These are phyloP conservation scores for Cystofilobasidium macerans DNA, from an alignment of 768 basidiomycete genomes.

Conservation along the genomic window DNA sequence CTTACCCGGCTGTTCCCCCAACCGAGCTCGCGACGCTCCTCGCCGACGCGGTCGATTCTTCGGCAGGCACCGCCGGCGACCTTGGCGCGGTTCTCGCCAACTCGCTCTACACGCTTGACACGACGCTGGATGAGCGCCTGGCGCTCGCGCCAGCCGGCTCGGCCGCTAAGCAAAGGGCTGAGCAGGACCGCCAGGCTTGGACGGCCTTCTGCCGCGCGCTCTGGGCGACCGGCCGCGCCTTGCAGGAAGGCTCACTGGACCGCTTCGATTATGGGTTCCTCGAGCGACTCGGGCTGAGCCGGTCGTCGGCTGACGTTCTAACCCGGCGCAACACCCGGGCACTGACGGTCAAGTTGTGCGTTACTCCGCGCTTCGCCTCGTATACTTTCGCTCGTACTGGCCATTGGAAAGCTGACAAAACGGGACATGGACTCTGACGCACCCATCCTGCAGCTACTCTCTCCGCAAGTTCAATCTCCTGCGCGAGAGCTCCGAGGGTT, in stretches of 20 bases:
- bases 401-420: not conserved
- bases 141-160: not conserved
- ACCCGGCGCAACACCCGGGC: not conserved
- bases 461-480: slow-evolving; percentile 89
- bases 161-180: not conserved
- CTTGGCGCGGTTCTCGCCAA: not conserved
- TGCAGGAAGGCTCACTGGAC: not conserved
- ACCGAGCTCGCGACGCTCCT: slow-evolving; percentile 8
- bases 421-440: too few species aligned
- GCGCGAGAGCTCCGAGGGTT: slow-evolving; percentile 94
- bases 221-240: not conserved
- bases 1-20: not conserved
- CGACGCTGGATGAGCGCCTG: not conserved
- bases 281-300: slow-evolving; percentile 3
- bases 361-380: not conserved
- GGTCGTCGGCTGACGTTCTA: slow-evolving; percentile 2
- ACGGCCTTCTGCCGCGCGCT: slow-evolving; percentile 13
- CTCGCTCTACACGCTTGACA: not conserved
- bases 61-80: not conserved
- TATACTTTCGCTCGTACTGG: not conserved
- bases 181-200: slow-evolving; percentile 3
- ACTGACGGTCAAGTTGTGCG: not conserved
- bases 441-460: slow-evolving; percentile 14
- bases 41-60: not conserved
- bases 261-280: slow-evolving; percentile 18